Evolutionary conservation across 345 rosid genomes (phyloP), one percentile per base, ranked within the genome.

Genomic region (Rhodomyrtus tomentosa): DNA sequence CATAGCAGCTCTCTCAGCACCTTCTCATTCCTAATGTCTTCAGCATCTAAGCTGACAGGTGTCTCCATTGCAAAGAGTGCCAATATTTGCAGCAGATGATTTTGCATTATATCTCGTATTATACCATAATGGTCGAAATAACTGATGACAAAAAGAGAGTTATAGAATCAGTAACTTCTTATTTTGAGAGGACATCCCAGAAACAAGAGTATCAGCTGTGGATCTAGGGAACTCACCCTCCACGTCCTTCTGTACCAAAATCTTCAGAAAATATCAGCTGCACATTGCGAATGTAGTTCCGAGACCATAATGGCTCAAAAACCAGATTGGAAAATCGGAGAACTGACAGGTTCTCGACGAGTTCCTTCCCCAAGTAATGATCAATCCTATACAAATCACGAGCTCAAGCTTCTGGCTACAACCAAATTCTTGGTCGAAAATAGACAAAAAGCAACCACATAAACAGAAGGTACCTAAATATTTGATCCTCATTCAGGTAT

Each of bases 41-140:
- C 99, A 45, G 96, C 99, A 83, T 94, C 98, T 88, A 96, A 93
- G 92, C 98, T 96, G 83, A 96, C 98, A 27, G 98, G 99, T 12
- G 98, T 93, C 93, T 95, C 99, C 99, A 95, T 96, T n/a, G 99
- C 98, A 50, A 96, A 96, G 29, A 96, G 92, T 45, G 98, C 91
- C 45, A 96, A 88, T 85, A 96, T 96, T 93, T 96, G 99, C 86
- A 96, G 87, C 81, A 96, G 96, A 91, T 95, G 99, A 84, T 95
- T 95, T 86, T 96, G 99, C 99, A 94, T 94, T 89, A 96, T 94
- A 85, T 96, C 99, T 79, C 98, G 85, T 86, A 96, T 94, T 85
- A 96, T 96, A 58, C 99, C 98, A 85, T 96, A 96, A 87, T 92
- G 87, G 79, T 95, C 98, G 83, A 96, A 96, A 86, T 96, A 96